These are phyloP conservation scores for Cucurbita moschata DNA, from an alignment of 306 rosid species.

Conservation along the genomic window DNA sequence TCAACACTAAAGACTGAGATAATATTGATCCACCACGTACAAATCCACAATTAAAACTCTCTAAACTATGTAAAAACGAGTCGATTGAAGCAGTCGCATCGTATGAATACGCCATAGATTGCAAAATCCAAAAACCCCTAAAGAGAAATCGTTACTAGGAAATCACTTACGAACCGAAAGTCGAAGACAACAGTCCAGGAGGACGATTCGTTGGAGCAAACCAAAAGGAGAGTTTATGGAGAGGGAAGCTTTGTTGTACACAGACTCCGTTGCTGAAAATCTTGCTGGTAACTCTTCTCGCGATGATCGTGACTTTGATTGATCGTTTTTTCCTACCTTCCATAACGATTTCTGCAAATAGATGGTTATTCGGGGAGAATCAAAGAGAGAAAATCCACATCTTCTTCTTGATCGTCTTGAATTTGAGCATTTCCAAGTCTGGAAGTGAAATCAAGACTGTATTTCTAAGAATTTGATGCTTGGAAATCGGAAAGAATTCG, in stretches of 20 bases:
- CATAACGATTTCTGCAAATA: background rate
- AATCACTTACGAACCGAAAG: conserved; percentile 16
- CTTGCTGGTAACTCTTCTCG: background rate
- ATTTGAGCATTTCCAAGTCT: background rate
- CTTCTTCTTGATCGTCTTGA: conserved; percentile 4
- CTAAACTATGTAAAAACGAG: conserved; percentile 16
- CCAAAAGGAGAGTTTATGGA: conserved; percentile 28
- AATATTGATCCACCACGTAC: conserved; percentile 14
- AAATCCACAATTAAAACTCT: conserved; percentile 12
- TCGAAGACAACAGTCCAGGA: conserved; percentile 33
- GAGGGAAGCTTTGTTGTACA: conserved; percentile 1
- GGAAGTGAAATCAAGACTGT: background rate
- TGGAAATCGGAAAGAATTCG: background rate
- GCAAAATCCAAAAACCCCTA: background rate
- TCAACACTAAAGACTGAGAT: conserved; percentile 34
- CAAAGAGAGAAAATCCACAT: conserved; percentile 4
- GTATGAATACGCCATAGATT: conserved; percentile 21
- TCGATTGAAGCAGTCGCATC: conserved; percentile 21
- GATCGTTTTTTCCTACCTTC: conserved; percentile 1
- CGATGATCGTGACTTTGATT: background rate
- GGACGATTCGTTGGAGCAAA: conserved; percentile 62
- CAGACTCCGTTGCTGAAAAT: background rate
- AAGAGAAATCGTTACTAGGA: background rate
- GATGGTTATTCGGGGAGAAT: background rate
- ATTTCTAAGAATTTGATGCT: background rate